Conservation (phyloP, 768 basidiomycete genomes). For the Rhodotorula graminis region DNA sequence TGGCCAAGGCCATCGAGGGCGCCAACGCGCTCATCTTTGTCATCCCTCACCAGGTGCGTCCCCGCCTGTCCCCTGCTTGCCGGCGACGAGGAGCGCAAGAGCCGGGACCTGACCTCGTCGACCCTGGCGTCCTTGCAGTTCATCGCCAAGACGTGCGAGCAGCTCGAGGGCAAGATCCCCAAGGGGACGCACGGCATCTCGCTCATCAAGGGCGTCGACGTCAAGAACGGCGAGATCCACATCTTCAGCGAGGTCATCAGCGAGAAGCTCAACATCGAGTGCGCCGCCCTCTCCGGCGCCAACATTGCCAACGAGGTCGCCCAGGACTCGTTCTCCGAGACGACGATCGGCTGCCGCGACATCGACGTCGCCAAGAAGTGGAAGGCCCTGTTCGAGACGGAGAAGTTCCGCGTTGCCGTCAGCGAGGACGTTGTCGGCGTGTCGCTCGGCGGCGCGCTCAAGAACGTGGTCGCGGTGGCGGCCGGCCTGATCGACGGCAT, state of each 20-base stretch:
- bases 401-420: conserved; percentile 50
- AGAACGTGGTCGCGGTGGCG: conserved; percentile 53
- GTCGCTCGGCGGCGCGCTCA: conserved; percentile 52
- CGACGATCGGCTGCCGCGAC: conserved; percentile 52
- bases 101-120: no score
- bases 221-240: conserved; percentile 48
- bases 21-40: conserved; percentile 53
- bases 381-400: conserved; percentile 50
- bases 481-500: conserved; percentile 53
- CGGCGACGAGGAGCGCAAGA: no score
- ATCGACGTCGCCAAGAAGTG: conserved; percentile 50
- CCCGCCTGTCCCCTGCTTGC: no score
- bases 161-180: conserved; percentile 49
- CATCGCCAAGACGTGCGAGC: conserved; percentile 47
- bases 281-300: conserved; percentile 52
- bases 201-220: conserved; percentile 53
- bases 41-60: conserved; percentile 50
- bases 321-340: conserved; percentile 51
- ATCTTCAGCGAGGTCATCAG: conserved; percentile 52
- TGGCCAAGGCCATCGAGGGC: conserved; percentile 49
- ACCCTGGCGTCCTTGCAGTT: no score
- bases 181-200: conserved; percentile 49
- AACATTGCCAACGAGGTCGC: conserved; percentile 55
- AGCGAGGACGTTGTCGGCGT: conserved; percentile 53
- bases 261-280: conserved; percentile 48